These are phyloP conservation scores for Hagleromyces aurorensis DNA, from an alignment of 805 yeast species.

Conservation along the genomic window DNA sequence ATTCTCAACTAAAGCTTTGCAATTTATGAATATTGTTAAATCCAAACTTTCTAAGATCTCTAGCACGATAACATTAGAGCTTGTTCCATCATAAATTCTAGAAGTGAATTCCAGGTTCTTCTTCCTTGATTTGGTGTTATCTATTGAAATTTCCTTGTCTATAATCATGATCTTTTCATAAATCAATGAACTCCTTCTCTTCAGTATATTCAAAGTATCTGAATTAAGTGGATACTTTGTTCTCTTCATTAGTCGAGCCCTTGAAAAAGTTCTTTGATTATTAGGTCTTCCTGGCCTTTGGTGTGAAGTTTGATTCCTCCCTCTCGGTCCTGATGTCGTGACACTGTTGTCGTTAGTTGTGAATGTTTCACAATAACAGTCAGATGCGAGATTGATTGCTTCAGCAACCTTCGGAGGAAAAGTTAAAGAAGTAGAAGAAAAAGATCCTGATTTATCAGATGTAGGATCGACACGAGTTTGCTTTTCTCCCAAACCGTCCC, in stretches of 20 bases:
- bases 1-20: conserved; percentile 18
- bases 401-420: conserved; percentile 19
- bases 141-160: conserved; percentile 9
- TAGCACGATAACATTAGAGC: conserved; percentile 21
- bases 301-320: no score
- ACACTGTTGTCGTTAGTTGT: neutral
- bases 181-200: conserved; percentile 16
- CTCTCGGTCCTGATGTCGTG: conserved; percentile 1
- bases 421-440: no score
- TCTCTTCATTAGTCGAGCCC: conserved; percentile 15
- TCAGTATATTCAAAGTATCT: conserved; percentile 21
- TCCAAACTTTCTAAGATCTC: conserved; percentile 29
- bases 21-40: conserved; percentile 26
- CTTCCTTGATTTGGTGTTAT: conserved; percentile 10
- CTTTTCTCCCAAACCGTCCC: no score
- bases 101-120: conserved; percentile 22
- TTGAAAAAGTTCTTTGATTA: conserved; percentile 14
- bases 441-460: no score
- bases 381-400: conserved; percentile 19
- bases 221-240: conserved; percentile 22
- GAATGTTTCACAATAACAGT: conserved; percentile 5
- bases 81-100: conserved; percentile 28
- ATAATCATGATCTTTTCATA: conserved; percentile 15
- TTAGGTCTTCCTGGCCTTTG: no score
- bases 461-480: no score